These are phyloP conservation scores for Striga asiatica DNA, from an alignment of 257 asterid genomes.

Conservation along the genomic window DNA sequence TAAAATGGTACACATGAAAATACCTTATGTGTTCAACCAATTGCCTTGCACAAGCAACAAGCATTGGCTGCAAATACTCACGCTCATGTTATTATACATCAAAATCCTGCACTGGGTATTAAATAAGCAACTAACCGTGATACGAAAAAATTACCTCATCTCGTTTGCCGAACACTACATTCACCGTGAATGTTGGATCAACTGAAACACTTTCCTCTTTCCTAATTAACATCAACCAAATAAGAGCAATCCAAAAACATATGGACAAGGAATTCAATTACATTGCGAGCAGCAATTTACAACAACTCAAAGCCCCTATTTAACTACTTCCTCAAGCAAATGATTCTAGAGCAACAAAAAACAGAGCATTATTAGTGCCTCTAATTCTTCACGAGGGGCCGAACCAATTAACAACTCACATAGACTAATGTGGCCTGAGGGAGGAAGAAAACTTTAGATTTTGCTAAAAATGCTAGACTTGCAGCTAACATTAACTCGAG, in stretches of 20 bases:
- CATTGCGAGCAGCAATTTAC: no score
- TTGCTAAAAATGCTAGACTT: no score
- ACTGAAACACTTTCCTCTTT: constrained; percentile 74
- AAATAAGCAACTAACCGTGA: background rate
- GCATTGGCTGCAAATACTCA: constrained; percentile 62
- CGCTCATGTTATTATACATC: background rate
- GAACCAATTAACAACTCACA: no score
- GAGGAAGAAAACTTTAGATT: no score
- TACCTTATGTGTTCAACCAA: constrained; percentile 82
- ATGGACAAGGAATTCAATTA: no score
- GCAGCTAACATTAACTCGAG: background rate
- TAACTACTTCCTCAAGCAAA: no score
- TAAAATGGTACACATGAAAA: background rate
- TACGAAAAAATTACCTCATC: constrained; percentile 52
- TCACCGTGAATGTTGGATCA: constrained; percentile 60
- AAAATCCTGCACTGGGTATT: background rate
- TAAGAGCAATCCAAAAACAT: background rate
- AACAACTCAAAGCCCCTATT: no score
- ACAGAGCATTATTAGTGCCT: no score
- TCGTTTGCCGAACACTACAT: constrained; percentile 62
- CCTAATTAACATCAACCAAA: constrained; percentile 30
- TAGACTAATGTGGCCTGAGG: no score
- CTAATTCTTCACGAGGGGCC: no score
- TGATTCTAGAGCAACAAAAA: no score
- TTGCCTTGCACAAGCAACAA: constrained; percentile 77